Evolutionary conservation across 192 early-diverging fungal species (phyloP).

Genomic region (Coemansia sp.): DNA sequence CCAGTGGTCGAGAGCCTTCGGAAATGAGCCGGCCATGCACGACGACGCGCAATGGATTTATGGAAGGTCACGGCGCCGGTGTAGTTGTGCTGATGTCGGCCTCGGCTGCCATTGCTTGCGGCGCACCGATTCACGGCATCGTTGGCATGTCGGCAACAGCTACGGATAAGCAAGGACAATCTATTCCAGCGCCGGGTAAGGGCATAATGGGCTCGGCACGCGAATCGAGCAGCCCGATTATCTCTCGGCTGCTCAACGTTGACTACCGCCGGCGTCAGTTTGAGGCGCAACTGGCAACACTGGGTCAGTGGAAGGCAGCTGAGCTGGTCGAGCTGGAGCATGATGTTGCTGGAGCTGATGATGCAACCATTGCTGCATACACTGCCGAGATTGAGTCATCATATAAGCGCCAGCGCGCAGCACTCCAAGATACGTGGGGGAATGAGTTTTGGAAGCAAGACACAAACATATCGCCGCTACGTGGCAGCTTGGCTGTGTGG

Average conservation of each 20-base stretch:
- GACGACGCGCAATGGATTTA: conserved; percentile 85
- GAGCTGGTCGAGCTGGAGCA: conserved; percentile 20
- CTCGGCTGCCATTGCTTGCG: conserved; percentile 83
- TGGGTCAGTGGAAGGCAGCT: conserved; percentile 6
- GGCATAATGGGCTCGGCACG: conserved; percentile 90
- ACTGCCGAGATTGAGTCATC: conserved; percentile 12
- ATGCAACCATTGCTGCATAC: conserved; percentile 1
- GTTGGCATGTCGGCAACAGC: conserved; percentile 86
- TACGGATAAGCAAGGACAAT: conserved; percentile 92
- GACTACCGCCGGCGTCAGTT: conserved; percentile 80
- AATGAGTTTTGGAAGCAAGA: conserved; percentile 80
- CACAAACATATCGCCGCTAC: conserved; percentile 76
- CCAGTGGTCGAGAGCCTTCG: conserved; percentile 3
- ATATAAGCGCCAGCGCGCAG: conserved; percentile 4
- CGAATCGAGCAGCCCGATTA: conserved; percentile 51
- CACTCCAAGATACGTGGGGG: conserved; percentile 65
- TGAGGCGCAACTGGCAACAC: conserved; percentile 14
- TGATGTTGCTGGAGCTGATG: neutral
- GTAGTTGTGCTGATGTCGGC: conserved; percentile 90
- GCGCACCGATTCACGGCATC: conserved; percentile 90
- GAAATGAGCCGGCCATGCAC: conserved; percentile 78
- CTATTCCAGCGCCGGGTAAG: conserved; percentile 91
- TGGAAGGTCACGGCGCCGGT: conserved; percentile 89
- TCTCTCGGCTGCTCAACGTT: conserved; percentile 67
- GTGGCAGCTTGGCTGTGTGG: conserved; percentile 82